Percentiles rank a stretch among this genome's conserved stretches.
Conservation (phyloP, 106 monocot genomes). For the Dioscorea dumetorum region DNA sequence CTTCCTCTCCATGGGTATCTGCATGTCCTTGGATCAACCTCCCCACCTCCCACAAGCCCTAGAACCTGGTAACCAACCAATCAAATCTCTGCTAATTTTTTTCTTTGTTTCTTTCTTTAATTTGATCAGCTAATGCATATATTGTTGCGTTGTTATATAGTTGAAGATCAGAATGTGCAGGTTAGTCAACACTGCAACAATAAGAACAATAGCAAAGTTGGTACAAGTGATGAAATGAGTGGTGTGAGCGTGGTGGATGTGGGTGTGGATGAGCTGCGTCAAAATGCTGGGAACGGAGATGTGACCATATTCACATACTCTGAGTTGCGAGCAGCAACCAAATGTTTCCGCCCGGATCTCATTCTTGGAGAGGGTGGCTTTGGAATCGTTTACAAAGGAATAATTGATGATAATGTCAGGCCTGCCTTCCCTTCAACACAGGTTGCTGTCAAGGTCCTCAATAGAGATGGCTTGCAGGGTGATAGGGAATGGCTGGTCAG, state of each 20-base stretch:
- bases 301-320: conserved; percentile 66
- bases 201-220: too few relatives aligned
- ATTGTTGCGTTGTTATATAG: background rate
- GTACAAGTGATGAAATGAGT: too few relatives aligned
- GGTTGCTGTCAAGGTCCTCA: conserved; percentile 79
- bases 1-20: conserved; percentile 8
- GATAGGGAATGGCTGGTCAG: conserved; percentile 82
- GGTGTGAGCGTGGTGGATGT: too few relatives aligned
- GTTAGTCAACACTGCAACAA: too few relatives aligned
- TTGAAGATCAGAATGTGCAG: too few relatives aligned
- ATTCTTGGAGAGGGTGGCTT: conserved; percentile 90
- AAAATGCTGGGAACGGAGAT: conserved; percentile 34
- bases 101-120: background rate
- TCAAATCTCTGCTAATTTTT: background rate
- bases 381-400: conserved; percentile 82
- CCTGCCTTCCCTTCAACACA: conserved; percentile 47
- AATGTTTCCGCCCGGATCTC: conserved; percentile 67
- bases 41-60: background rate
- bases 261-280: conserved; percentile 54
- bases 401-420: conserved; percentile 64
- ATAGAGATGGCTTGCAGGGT: conserved; percentile 65
- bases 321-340: conserved; percentile 72
- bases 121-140: background rate
- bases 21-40: background rate
- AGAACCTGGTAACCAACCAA: background rate